These are phyloP conservation scores for Leccinum subrobustum DNA, from an alignment of 1,284 basidiomycete species.

Conservation along the genomic window DNA sequence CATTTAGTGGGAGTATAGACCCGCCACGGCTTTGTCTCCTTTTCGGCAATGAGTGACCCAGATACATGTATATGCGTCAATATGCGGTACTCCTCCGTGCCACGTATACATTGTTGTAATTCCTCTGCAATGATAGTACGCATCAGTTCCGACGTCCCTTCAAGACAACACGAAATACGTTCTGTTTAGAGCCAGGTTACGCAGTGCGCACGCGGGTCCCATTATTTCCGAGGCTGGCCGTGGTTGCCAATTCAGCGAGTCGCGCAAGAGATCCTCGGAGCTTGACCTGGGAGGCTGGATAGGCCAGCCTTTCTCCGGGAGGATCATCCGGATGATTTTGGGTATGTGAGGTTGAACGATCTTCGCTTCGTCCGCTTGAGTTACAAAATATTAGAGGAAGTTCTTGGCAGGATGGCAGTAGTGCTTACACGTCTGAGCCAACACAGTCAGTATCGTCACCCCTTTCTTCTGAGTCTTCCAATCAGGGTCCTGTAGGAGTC, in stretches of 20 bases:
- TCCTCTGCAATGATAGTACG: neutral
- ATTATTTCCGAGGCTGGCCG: neutral
- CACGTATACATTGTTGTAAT: neutral
- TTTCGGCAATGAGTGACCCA: neutral
- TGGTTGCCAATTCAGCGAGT: neutral
- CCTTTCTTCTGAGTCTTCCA: constrained; percentile 11
- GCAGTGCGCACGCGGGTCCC: neutral
- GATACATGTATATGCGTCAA: neutral
- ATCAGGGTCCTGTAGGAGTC: neutral
- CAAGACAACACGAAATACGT: neutral
- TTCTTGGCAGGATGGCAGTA: no score
- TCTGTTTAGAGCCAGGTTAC: neutral
- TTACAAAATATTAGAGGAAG: no score
- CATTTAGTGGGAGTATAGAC: neutral
- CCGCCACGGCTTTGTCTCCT: neutral
- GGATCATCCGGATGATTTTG: no score
- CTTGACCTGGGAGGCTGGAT: no score
- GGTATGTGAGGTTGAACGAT: no score
- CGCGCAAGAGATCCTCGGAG: neutral
- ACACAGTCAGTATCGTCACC: neutral
- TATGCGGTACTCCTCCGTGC: neutral
- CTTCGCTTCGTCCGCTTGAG: no score
- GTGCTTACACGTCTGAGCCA: neutral
- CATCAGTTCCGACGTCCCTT: neutral
- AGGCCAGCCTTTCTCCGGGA: no score